Evolutionary conservation across 2,329 filamentous ascomycete genomes (phyloP).

Genomic region (Knoxdaviesia proteae): DNA sequence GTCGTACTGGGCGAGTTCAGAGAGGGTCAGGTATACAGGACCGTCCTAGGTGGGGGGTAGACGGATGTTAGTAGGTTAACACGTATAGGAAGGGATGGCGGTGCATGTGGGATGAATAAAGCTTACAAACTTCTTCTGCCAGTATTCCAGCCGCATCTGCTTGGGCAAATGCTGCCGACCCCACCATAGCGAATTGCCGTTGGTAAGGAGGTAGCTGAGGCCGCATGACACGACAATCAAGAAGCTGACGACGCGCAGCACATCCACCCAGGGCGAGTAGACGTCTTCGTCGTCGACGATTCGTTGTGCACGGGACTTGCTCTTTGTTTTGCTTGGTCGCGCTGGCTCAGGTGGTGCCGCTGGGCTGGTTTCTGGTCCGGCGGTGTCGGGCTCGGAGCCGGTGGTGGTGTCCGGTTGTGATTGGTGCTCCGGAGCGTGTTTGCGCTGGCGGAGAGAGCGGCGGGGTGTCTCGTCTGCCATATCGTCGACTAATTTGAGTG

Average conservation of each 20-base stretch:
- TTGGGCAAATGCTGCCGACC: conserved; percentile 37
- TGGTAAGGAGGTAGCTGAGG: conserved; percentile 57
- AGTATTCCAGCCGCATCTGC: conserved; percentile 35
- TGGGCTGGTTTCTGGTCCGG: neutral
- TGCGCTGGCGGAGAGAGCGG: conserved; percentile 2
- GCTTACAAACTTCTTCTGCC: conserved; percentile 41
- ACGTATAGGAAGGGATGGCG: neutral
- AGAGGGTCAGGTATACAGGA: conserved; percentile 52
- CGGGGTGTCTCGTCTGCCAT: no score
- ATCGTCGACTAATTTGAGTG: no score
- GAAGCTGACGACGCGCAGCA: conserved; percentile 48
- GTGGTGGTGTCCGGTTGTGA: no score
- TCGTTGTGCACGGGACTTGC: conserved; percentile 6
- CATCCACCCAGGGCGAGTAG: conserved; percentile 36
- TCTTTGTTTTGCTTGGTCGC: conserved; percentile 1
- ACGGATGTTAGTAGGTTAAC: neutral
- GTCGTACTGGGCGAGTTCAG: conserved; percentile 54
- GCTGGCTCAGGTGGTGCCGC: no score
- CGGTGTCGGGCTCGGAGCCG: neutral
- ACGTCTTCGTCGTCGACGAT: conserved; percentile 40
- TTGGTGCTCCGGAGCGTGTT: neutral
- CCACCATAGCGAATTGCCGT: conserved; percentile 51
- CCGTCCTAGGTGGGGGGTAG: conserved; percentile 22
- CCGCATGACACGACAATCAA: conserved; percentile 43
- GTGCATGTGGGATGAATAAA: neutral